These are phyloP conservation scores for Pestalotiopsis sp. DNA, from an alignment of 2,329 filamentous ascomycete species.

Conservation along the genomic window DNA sequence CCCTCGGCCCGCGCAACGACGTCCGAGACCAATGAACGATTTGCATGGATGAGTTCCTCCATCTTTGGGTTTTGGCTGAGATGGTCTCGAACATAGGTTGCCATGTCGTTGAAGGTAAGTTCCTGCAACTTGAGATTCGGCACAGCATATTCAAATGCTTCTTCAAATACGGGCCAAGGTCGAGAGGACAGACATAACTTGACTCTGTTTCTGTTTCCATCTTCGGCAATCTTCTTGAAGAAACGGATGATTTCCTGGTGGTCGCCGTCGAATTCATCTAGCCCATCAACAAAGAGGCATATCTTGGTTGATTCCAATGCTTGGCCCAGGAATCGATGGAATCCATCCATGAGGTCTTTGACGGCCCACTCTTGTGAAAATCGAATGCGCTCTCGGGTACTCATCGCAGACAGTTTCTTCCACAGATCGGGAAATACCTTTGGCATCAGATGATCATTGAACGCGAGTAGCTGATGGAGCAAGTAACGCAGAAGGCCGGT, in stretches of 20 bases:
- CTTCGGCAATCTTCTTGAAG: constrained; percentile 18
- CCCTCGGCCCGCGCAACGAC: constrained; percentile 23
- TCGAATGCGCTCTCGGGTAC: constrained; percentile 30
- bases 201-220: constrained; percentile 18
- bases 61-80: constrained; percentile 19
- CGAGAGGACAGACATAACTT: constrained; percentile 32
- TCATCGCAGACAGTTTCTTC: constrained; percentile 28
- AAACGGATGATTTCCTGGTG: constrained; percentile 24
- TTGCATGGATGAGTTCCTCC: constrained; percentile 16
- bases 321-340: constrained; percentile 23
- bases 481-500: constrained; percentile 38
- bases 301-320: constrained; percentile 22
- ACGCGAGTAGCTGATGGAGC: constrained; percentile 36
- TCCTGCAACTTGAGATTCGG: constrained; percentile 27
- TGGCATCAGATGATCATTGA: constrained; percentile 26
- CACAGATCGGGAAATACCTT: constrained; percentile 31
- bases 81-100: constrained; percentile 20
- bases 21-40: constrained; percentile 8
- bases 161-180: constrained; percentile 29
- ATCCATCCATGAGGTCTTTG: constrained; percentile 28
- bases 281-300: constrained; percentile 28
- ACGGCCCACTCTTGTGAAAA: constrained; percentile 33
- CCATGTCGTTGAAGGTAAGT: constrained; percentile 27
- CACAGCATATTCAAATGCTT: constrained; percentile 22
- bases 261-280: constrained; percentile 30